Percentiles rank a stretch among this genome's conserved stretches.
phyloP scores from a whole-genome alignment of 257 asterid genomes.

The Solanum dulcamara region DNA sequence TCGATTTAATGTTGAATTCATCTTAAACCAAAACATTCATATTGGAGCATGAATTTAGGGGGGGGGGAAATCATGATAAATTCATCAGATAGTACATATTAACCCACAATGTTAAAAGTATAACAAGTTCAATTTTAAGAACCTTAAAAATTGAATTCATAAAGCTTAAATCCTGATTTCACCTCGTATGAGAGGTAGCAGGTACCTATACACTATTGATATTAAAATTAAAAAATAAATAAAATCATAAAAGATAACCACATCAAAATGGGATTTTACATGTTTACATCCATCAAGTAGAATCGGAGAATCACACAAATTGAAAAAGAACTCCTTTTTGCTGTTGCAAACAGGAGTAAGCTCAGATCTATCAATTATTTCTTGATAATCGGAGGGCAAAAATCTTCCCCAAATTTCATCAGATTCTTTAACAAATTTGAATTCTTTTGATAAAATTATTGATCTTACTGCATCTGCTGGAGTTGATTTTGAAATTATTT shows the following conservation, averaged over 20 bases:
- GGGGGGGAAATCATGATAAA: background rate
- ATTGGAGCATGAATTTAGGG: too few relatives aligned
- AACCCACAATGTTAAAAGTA: too few relatives aligned
- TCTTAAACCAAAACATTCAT: background rate
- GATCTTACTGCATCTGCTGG: background rate
- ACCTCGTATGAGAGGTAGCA: background rate
- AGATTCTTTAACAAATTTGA: conserved; percentile 13
- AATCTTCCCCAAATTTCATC: conserved; percentile 18
- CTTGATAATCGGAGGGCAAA: background rate
- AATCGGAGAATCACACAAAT: background rate
- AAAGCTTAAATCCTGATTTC: background rate
- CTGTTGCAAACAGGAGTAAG: background rate
- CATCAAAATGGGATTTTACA: background rate
- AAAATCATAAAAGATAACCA: background rate
- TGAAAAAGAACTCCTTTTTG: background rate
- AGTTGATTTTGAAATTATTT: too few relatives aligned
- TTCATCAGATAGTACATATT: too few relatives aligned
- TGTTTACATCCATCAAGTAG: background rate
- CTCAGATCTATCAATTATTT: background rate
- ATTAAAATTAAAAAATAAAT: background rate
- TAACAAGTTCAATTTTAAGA: too few relatives aligned
- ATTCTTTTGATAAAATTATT: background rate
- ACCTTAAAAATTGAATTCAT: background rate
- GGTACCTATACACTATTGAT: background rate
- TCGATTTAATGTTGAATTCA: too few relatives aligned